Base-by-base conservation (phyloP, 345 rosid species). In the Carallia brachiata region DNA sequence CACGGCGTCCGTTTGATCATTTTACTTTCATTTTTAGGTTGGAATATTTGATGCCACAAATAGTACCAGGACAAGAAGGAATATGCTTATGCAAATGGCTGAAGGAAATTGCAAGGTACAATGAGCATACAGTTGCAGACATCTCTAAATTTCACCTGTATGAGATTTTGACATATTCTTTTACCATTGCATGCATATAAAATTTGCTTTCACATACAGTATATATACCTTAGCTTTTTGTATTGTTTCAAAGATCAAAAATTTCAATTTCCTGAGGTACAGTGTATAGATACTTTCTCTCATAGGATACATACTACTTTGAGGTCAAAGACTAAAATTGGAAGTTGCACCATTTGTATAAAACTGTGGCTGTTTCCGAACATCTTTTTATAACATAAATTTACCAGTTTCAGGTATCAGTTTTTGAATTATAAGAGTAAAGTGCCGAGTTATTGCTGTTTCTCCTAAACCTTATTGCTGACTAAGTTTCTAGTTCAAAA, bases 11-110 rank as follows among this genome's bases (percentile, higher is more conserved):
- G 65, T 65, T 77, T 74, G 63, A 66, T 68, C 55, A 27, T 68
- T 78, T 69, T 65, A 54, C 65, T 66, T 52, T 70, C 34, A 40
- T 59, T 84, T 23, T 65, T 81, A 96, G 99, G 99, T 96, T 66
- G 99, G 99, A 73, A 85, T 96, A 79, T 88, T 96, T 90, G 99
- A 92, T 83, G 99, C 99, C 67, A 96, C 98, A 66, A 96, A 92
- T 81, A 96, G 97, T 81, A 83, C 79, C 73, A 86, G 95, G 69
- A 77, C 53, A 61, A 81, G 99, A 76, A 89, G 99, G 84, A 96
- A 87, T 77, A 81, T 96, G 99, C 88, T 96, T 82, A 90, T 96
- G 98, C 90, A 96, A 88, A 85, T 96, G 96, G 99, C 98, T 71
- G 99, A 92, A 84, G 99, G 99, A 71, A 96, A 85, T 52, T 96